These are phyloP conservation scores for Triticum dicoccoides DNA, from an alignment of 176 grass and related monocot genomes.

Conservation along the genomic window DNA sequence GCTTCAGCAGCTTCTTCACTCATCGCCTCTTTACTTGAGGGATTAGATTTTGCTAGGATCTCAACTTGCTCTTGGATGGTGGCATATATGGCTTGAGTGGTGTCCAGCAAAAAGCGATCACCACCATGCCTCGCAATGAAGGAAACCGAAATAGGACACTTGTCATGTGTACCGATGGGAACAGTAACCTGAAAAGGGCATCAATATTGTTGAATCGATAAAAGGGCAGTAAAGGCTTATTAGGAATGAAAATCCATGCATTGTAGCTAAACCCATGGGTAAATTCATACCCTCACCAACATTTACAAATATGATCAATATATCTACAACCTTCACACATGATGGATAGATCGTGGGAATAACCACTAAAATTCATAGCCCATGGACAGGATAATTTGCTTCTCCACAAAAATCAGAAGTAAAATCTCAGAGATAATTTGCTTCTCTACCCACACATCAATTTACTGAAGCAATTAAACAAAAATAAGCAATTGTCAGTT, in stretches of 20 bases:
- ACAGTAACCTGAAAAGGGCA: slow-evolving; percentile 63
- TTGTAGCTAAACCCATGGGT: background rate
- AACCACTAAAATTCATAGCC: slow-evolving; percentile 4
- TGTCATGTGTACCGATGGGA: slow-evolving; percentile 73
- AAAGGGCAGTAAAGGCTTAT: background rate
- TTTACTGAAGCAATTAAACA: background rate
- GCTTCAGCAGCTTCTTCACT: slow-evolving; percentile 90
- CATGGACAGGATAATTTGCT: background rate
- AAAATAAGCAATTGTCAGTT: slow-evolving; percentile 4
- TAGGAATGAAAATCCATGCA: background rate
- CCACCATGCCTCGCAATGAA: slow-evolving; percentile 82
- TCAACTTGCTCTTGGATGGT: slow-evolving; percentile 83
- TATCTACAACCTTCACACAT: background rate
- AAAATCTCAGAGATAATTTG: background rate
- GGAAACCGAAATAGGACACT: slow-evolving; percentile 86
- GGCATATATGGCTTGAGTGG: slow-evolving; percentile 61
- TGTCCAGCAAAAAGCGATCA: slow-evolving; percentile 82
- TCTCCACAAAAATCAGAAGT: background rate
- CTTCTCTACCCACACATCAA: background rate
- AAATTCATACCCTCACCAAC: background rate
- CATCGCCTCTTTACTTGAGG: slow-evolving; percentile 63
- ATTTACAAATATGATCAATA: background rate
- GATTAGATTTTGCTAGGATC: slow-evolving; percentile 60
- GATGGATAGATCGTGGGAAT: background rate
- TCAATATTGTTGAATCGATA: background rate